Evolutionary conservation across 129 eudicot species (phyloP).

Genomic region (Apium graveolens): DNA sequence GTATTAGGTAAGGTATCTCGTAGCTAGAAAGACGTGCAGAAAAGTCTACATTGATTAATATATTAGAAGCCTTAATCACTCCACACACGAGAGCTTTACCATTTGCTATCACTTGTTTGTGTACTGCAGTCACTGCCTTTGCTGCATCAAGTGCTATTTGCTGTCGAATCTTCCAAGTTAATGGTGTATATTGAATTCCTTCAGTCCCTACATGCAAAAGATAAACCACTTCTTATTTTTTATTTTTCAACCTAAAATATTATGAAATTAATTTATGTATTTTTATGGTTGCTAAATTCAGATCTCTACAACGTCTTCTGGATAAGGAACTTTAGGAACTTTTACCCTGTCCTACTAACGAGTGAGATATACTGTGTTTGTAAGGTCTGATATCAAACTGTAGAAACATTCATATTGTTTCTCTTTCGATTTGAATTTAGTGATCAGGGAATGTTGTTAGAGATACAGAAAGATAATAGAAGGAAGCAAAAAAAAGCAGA

Average conservation of each 20-base stretch:
- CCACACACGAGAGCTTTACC: slow-evolving; percentile 37
- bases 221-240: not conserved
- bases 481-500: too few species aligned
- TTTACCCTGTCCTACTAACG: not conserved
- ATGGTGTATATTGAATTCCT: slow-evolving; percentile 40
- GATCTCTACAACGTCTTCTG: not conserved
- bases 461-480: not conserved
- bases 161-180: slow-evolving; percentile 37
- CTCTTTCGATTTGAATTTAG: not conserved
- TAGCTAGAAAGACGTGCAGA: slow-evolving; percentile 41
- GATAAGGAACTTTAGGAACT: not conserved
- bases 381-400: not conserved
- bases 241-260: not conserved
- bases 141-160: slow-evolving; percentile 35
- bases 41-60: slow-evolving; percentile 27
- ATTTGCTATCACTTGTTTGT: slow-evolving; percentile 27
- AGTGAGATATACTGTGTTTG: not conserved
- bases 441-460: not conserved
- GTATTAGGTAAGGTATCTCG: slow-evolving; percentile 36
- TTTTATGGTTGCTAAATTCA: not conserved
- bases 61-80: slow-evolving; percentile 42
- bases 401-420: not conserved
- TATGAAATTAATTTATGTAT: not conserved
- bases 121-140: slow-evolving; percentile 38
- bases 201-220: slow-evolving; percentile 30